Evolutionary conservation across 2,329 filamentous ascomycete species (phyloP), one percentile per base, ranked within the genome.

Genomic region (Ciborinia camelliae): DNA sequence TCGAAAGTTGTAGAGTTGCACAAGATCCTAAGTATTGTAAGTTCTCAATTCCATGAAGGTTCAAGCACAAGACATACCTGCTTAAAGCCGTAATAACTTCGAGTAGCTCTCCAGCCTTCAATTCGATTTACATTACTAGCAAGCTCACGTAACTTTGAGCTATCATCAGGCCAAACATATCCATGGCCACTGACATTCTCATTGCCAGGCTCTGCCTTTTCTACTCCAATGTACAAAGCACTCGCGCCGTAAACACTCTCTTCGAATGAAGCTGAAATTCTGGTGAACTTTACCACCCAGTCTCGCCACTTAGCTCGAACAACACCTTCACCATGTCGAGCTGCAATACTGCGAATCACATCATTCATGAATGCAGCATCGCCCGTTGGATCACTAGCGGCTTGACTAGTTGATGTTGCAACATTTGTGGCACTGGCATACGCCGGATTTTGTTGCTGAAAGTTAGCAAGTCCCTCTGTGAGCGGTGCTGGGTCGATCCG

Each of bases 81-180:
- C 68, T 98, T 94, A 75, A 92, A 98, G 70, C 91, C 92, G 78
- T 96, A 97, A 75, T 99, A 99, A 73, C 91, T 96, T 67, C 95
- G 84, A 1, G 95, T 98, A 69, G 92, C 96, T 70, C 95, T 87
- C 95, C 95, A 99, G 64, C 94, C 95, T 79, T 99, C 95, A 67
- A 99, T 96, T 64, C 95, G 85, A 65, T 91, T 92, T 54, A 95
- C 92, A 67, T 96, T 97, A 3, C 92, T 94, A 20, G 92, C 90
- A 45, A 99, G 84, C 77, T 99, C 95, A 72, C 88, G 89, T 71
- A 90, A 84, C 77, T 92, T 94, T 9, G 89, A 84, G 48, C 82
- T 80, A 64, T 97, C 92, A 72, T 97, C 91, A 3, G 89, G 79
- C 95, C 95, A 99, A 41, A 99, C 94, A 75, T 96, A 98, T 48